Conservation (phyloP, 176 grass and related monocot species). For the Rhynchospora tenuis region DNA sequence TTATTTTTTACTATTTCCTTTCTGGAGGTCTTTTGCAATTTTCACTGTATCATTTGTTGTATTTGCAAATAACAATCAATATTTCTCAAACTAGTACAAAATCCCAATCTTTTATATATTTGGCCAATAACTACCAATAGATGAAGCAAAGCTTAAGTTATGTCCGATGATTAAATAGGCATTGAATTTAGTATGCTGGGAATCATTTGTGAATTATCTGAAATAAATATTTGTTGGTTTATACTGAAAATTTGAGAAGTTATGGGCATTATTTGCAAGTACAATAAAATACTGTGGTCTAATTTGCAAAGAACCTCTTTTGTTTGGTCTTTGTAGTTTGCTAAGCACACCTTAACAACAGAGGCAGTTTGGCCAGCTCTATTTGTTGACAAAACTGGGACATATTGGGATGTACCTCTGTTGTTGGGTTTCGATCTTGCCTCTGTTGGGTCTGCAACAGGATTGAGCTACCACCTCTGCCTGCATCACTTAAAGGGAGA, state of each 20-base stretch:
- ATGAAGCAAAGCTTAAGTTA: not conserved
- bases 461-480: slow-evolving; percentile 81
- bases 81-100: slow-evolving; percentile 8
- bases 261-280: not conserved
- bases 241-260: slow-evolving; percentile 9
- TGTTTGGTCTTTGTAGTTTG: slow-evolving; percentile 51
- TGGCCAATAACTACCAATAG: not conserved
- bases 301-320: slow-evolving; percentile 12
- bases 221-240: not conserved
- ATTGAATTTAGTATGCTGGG: not conserved
- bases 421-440: slow-evolving; percentile 77
- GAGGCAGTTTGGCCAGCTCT: slow-evolving; percentile 75
- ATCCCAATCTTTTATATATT: not conserved
- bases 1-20: slow-evolving; percentile 2
- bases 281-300: not conserved
- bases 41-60: slow-evolving; percentile 3
- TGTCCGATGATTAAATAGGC: not conserved
- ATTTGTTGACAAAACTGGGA: slow-evolving; percentile 76
- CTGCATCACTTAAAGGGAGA: slow-evolving; percentile 76
- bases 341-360: slow-evolving; percentile 57
- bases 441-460: slow-evolving; percentile 63
- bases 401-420: slow-evolving; percentile 81
- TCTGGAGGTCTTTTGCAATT: slow-evolving; percentile 2
- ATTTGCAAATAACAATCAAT: slow-evolving; percentile 10
- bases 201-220: not conserved